phyloP scores from a whole-genome alignment of 768 basidiomycete genomes.

The Dacryopinax spathularia region DNA sequence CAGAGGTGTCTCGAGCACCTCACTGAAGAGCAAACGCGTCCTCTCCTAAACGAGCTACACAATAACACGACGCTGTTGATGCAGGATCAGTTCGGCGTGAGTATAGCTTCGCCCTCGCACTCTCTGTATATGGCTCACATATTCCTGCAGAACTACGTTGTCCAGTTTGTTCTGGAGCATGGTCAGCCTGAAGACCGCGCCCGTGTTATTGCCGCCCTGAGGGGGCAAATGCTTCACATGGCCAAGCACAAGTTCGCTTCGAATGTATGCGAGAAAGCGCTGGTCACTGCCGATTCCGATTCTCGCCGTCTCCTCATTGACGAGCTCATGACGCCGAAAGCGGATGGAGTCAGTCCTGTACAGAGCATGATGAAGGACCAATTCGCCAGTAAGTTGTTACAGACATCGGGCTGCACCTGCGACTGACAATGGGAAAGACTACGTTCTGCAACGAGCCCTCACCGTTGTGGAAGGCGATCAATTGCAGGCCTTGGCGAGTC shows the following conservation, averaged over 20 bases:
- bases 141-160: conserved; percentile 69
- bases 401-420: not conserved
- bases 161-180: conserved; percentile 81
- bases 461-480: conserved; percentile 56
- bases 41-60: conserved; percentile 72
- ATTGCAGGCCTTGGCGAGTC: conserved; percentile 45
- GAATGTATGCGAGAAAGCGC: conserved; percentile 88
- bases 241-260: conserved; percentile 86
- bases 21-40: conserved; percentile 47
- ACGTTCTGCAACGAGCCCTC: conserved; percentile 71
- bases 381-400: conserved; percentile 55
- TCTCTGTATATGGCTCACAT: not conserved
- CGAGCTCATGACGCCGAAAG: conserved; percentile 56
- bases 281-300: conserved; percentile 48
- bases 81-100: conserved; percentile 81
- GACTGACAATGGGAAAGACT: too few species aligned
- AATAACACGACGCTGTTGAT: conserved; percentile 55
- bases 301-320: conserved; percentile 59
- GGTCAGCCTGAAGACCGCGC: conserved; percentile 56
- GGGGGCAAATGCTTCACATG: conserved; percentile 64
- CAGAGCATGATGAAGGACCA: conserved; percentile 75
- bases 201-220: conserved; percentile 51
- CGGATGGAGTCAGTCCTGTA: conserved; percentile 51
- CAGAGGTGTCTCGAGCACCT: conserved; percentile 85
- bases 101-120: conserved; percentile 16